Conservation (phyloP, 352 stramenopile genomes). For the Globisporangium okanoganense region DNA sequence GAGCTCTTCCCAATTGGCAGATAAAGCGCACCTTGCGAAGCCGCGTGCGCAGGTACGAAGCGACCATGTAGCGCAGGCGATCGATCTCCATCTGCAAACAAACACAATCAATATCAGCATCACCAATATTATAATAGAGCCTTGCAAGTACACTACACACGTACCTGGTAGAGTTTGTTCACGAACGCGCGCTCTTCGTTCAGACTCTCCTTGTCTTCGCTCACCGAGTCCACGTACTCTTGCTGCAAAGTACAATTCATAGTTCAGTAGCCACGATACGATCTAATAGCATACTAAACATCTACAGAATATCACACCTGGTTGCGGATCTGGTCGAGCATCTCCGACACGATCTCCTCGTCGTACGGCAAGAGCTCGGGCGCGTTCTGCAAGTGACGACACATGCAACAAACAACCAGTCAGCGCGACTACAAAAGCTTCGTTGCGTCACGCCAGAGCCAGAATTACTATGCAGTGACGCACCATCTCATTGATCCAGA, state of each 20-base stretch:
- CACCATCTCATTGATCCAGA: conserved; percentile 86
- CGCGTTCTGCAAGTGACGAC: conserved; percentile 45
- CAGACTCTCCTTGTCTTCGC: conserved; percentile 51
- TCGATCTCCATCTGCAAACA: conserved; percentile 81
- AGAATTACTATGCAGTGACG: neutral
- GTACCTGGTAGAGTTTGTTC: conserved; percentile 80
- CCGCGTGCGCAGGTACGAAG: conserved; percentile 76
- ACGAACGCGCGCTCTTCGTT: conserved; percentile 79
- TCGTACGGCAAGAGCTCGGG: conserved; percentile 73
- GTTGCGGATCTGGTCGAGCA: conserved; percentile 83
- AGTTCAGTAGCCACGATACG: neutral
- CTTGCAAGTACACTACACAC: no score
- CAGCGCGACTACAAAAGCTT: no score
- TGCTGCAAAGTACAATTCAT: conserved; percentile 31
- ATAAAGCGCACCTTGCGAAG: conserved; percentile 47
- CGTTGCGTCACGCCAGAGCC: neutral
- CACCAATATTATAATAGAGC: neutral
- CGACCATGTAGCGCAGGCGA: conserved; percentile 78
- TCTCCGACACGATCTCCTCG: conserved; percentile 75
- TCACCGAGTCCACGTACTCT: conserved; percentile 81
- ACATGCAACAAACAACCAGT: neutral
- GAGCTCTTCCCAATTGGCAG: neutral
- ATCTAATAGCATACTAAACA: no score
- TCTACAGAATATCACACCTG: no score
- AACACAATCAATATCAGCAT: neutral